phyloP scores from a whole-genome alignment of 2,329 filamentous ascomycete genomes.

The Pestalotiopsis sp. region DNA sequence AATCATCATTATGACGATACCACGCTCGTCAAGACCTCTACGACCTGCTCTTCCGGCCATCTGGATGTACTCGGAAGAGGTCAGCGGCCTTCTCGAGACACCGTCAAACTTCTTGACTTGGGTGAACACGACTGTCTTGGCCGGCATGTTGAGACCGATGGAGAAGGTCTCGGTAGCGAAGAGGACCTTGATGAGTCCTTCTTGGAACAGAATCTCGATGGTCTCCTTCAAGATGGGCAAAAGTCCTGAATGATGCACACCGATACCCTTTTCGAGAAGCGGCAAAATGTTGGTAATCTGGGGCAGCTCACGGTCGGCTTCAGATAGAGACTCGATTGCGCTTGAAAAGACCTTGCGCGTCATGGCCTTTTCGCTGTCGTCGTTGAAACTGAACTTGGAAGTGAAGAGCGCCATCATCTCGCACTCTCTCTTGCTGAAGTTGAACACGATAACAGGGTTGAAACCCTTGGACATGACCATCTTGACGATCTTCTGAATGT shows the following conservation, averaged over 20 bases:
- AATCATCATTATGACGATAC: slow-evolving; percentile 99
- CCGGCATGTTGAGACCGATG: slow-evolving; percentile 98
- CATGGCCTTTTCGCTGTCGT: slow-evolving; percentile 93
- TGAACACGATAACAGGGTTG: slow-evolving; percentile 98
- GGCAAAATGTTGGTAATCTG: slow-evolving; percentile 92
- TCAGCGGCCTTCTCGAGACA: slow-evolving; percentile 76
- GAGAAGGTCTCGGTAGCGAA: slow-evolving; percentile 99
- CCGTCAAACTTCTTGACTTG: slow-evolving; percentile 96
- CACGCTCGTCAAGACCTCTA: slow-evolving; percentile 94
- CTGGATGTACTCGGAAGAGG: slow-evolving; percentile 95
- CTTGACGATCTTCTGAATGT: slow-evolving; percentile 96
- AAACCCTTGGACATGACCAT: slow-evolving; percentile 99
- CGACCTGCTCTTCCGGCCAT: slow-evolving; percentile 98
- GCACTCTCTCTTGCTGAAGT: slow-evolving; percentile 97
- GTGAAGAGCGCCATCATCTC: slow-evolving; percentile 88
- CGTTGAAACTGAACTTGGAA: slow-evolving; percentile 88
- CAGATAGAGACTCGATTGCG: slow-evolving; percentile 88
- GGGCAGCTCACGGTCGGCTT: slow-evolving; percentile 84
- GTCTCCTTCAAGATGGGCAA: slow-evolving; percentile 97
- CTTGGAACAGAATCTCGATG: slow-evolving; percentile 98
- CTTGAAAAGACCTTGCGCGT: slow-evolving; percentile 92
- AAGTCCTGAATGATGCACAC: slow-evolving; percentile 94
- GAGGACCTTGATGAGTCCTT: slow-evolving; percentile 95
- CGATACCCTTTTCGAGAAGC: slow-evolving; percentile 86
- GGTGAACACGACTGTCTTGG: slow-evolving; percentile 98